Conservation (phyloP, 768 basidiomycete species). For the Lactifluus pinguis region DNA sequence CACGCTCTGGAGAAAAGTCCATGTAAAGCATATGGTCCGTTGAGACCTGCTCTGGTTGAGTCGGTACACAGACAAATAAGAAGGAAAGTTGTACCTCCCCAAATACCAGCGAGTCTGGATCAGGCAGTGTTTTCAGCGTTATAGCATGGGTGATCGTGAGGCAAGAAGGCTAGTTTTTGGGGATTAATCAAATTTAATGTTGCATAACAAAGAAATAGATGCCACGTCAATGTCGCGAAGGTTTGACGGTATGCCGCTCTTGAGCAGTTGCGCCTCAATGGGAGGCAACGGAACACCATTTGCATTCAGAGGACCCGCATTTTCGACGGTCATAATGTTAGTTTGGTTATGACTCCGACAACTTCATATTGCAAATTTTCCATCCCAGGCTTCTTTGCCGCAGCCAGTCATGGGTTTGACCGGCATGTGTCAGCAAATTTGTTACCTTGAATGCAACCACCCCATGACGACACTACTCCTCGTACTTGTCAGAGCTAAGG, state of each 20-base stretch:
- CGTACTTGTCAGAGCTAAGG: too few species aligned
- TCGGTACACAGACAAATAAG: not conserved
- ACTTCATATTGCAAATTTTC: too few species aligned
- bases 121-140: constrained; percentile 42
- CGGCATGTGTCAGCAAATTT: too few species aligned
- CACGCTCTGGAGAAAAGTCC: not conserved
- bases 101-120: constrained; percentile 41
- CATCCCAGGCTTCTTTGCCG: too few species aligned
- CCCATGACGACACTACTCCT: too few species aligned
- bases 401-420: too few species aligned
- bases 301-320: constrained; percentile 4
- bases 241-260: constrained; percentile 9
- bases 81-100: constrained; percentile 38
- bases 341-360: too few species aligned
- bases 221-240: constrained; percentile 15
- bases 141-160: constrained; percentile 40
- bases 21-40: constrained; percentile 58
- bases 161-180: constrained; percentile 42
- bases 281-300: constrained; percentile 9
- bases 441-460: too few species aligned
- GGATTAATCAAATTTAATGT: not conserved
- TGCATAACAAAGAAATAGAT: too few species aligned
- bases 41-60: constrained; percentile 33
- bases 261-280: constrained; percentile 9
- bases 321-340: not conserved